Evolutionary conservation across 805 yeast genomes (phyloP).

Genomic region (Sungouiella blattae): DNA sequence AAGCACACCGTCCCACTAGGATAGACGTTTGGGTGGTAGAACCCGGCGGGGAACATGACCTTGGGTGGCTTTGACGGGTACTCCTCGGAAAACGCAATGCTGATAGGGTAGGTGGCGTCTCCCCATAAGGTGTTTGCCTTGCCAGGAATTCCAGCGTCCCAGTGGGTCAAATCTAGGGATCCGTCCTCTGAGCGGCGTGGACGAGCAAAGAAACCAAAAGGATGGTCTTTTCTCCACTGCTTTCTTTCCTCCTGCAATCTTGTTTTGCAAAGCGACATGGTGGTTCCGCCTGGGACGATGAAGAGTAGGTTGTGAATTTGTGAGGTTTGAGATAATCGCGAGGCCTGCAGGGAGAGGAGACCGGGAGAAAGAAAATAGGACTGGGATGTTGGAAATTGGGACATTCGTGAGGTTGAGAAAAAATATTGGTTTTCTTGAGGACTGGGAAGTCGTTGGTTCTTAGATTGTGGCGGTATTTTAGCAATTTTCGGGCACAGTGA

Average conservation of each 20-base stretch:
- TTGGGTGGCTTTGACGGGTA: slow-evolving; percentile 97
- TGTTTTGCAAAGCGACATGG: slow-evolving; percentile 63
- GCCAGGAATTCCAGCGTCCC: slow-evolving; percentile 98
- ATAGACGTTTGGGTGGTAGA: slow-evolving; percentile 96
- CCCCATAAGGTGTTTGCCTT: slow-evolving; percentile 84
- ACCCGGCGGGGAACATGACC: slow-evolving; percentile 81
- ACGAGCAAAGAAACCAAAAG: slow-evolving; percentile 94
- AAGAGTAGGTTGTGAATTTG: too few species aligned
- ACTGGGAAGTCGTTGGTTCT: too few species aligned
- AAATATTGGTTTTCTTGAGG: too few species aligned
- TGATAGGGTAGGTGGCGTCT: slow-evolving; percentile 82
- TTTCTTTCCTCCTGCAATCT: slow-evolving; percentile 94
- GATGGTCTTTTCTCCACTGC: slow-evolving; percentile 98
- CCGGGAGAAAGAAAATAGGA: too few species aligned
- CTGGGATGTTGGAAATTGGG: too few species aligned
- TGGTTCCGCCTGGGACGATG: too few species aligned
- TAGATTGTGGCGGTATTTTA: too few species aligned
- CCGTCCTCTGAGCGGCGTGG: slow-evolving; percentile 83
- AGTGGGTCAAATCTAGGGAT: slow-evolving; percentile 71
- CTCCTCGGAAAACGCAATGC: slow-evolving; percentile 80
- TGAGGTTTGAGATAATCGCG: too few species aligned
- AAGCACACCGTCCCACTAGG: slow-evolving; percentile 97
- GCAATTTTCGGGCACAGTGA: too few species aligned
- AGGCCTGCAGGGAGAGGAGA: too few species aligned
- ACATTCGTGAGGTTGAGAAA: too few species aligned